Conservation (phyloP, 139 green algal species). For the Picocystis salinarum region DNA sequence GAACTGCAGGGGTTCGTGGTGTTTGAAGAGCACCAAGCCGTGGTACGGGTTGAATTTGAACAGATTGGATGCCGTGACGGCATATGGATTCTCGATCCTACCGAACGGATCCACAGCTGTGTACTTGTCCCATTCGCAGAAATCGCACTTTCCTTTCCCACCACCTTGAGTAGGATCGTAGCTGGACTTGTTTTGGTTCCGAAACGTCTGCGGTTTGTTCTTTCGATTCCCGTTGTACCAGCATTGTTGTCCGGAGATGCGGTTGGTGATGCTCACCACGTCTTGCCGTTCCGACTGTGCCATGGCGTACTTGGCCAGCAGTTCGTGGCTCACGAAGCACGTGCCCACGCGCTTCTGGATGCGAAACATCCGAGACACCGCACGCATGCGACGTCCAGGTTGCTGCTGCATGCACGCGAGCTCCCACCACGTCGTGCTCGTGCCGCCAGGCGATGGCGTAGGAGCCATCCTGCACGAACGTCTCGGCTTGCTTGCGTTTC, state of each 20-base stretch:
- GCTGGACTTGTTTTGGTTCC: too few relatives aligned
- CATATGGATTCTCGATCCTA: conserved; percentile 29
- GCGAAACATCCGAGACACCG: too few relatives aligned
- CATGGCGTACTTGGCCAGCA: conserved; percentile 37
- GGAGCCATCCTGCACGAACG: too few relatives aligned
- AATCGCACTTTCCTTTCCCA: conserved; percentile 43
- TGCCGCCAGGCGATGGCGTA: too few relatives aligned
- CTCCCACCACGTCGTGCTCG: too few relatives aligned
- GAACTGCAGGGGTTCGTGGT: conserved; percentile 59
- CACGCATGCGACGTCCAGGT: too few relatives aligned
- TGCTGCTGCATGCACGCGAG: too few relatives aligned
- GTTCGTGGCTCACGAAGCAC: conserved; percentile 5
- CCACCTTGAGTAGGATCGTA: conserved; percentile 23
- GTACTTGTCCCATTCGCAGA: conserved; percentile 35
- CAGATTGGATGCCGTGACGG: conserved; percentile 56
- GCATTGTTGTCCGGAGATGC: conserved; percentile 11
- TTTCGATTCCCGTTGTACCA: conserved; percentile 50
- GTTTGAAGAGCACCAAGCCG: conserved; percentile 57
- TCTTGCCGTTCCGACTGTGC: conserved; percentile 31
- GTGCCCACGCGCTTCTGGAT: too few relatives aligned
- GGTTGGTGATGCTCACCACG: conserved; percentile 41
- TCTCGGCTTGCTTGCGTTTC: too few relatives aligned
- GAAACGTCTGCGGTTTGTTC: conserved; percentile 53
- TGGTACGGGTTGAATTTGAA: conserved; percentile 65
- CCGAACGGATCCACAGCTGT: conserved; percentile 38